Evolutionary conservation across 2,329 filamentous ascomycete genomes (phyloP).

Genomic region (Claviceps sp.): DNA sequence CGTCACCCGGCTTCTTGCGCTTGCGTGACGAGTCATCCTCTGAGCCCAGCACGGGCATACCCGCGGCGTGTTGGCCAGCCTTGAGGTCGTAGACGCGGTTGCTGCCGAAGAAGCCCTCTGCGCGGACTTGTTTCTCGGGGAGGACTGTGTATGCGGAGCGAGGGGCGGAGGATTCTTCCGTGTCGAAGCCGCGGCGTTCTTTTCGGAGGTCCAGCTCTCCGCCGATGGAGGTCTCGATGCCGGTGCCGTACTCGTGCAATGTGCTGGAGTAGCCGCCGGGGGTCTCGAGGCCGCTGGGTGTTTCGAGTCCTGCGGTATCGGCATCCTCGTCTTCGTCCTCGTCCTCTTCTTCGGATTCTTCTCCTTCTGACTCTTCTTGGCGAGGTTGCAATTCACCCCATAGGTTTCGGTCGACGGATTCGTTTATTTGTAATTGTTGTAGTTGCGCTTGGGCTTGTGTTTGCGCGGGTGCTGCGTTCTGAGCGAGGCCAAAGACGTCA

Average conservation of each 20-base stretch:
- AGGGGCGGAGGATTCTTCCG: slow-evolving; percentile 63
- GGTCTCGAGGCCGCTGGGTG: slow-evolving; percentile 65
- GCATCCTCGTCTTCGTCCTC: slow-evolving; percentile 41
- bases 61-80: slow-evolving; percentile 26
- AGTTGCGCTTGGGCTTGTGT: slow-evolving; percentile 20
- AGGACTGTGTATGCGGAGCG: slow-evolving; percentile 80
- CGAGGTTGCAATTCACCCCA: slow-evolving; percentile 87
- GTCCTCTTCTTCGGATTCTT: slow-evolving; percentile 26
- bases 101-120: slow-evolving; percentile 90
- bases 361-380: slow-evolving; percentile 62
- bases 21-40: slow-evolving; percentile 65
- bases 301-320: slow-evolving; percentile 54
- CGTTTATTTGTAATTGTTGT: slow-evolving; percentile 38
- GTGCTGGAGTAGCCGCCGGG: slow-evolving; percentile 69
- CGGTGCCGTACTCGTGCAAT: slow-evolving; percentile 64
- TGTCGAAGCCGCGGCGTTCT: slow-evolving; percentile 66
- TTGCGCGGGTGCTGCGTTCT: slow-evolving; percentile 17
- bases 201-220: slow-evolving; percentile 91
- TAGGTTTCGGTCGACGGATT: slow-evolving; percentile 71
- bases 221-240: slow-evolving; percentile 58
- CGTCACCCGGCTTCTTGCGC: slow-evolving; percentile 90
- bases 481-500: slow-evolving; percentile 74
- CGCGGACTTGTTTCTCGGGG: slow-evolving; percentile 71
- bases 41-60: slow-evolving; percentile 66
- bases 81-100: slow-evolving; percentile 87